Evolutionary conservation across 1,284 basidiomycete genomes (phyloP).

Genomic region (Agroathelia rolfsii): DNA sequence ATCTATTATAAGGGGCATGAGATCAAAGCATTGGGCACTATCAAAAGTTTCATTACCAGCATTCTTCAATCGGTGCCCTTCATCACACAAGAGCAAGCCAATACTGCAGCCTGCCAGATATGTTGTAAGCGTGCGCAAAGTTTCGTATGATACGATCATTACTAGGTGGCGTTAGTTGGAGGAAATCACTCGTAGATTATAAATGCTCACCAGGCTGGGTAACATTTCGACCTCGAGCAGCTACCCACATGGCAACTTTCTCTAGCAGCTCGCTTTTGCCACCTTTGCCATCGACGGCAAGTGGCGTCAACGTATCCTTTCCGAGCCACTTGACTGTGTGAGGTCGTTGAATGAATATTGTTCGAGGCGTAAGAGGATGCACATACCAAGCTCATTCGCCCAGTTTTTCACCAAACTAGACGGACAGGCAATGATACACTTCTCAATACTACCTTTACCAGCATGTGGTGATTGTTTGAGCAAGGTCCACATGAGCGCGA

Average conservation of each 20-base stretch:
- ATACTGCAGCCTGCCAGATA: conserved; percentile 77
- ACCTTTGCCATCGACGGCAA: conserved; percentile 88
- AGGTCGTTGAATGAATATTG: conserved; percentile 4
- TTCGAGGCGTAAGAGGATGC: conserved; percentile 2
- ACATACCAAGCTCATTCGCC: conserved; percentile 89
- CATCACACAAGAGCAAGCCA: conserved; percentile 89
- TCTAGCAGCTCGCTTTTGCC: conserved; percentile 72
- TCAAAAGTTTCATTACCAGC: conserved; percentile 48
- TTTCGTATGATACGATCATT: conserved; percentile 99
- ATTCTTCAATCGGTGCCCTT: conserved; percentile 97
- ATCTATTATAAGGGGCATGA: conserved; percentile 34
- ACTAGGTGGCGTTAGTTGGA: conserved; percentile 38
- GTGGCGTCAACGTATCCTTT: conserved; percentile 66
- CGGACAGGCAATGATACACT: conserved; percentile 96
- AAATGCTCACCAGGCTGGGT: conserved; percentile 71
- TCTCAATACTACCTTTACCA: conserved; percentile 85
- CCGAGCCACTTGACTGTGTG: conserved; percentile 85
- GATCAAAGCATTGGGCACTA: not conserved
- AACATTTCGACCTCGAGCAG: conserved; percentile 77
- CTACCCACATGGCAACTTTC: conserved; percentile 80
- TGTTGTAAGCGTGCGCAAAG: conserved; percentile 72
- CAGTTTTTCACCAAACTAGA: conserved; percentile 96
- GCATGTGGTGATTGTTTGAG: conserved; percentile 91
- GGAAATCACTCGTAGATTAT: not conserved
- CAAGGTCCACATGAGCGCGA: conserved; percentile 93